Percentiles rank a stretch among this genome's conserved stretches.
Conservation (phyloP, 495 filamentous ascomycete genomes). For the Aspergillus sclerotiicarbonarius region DNA sequence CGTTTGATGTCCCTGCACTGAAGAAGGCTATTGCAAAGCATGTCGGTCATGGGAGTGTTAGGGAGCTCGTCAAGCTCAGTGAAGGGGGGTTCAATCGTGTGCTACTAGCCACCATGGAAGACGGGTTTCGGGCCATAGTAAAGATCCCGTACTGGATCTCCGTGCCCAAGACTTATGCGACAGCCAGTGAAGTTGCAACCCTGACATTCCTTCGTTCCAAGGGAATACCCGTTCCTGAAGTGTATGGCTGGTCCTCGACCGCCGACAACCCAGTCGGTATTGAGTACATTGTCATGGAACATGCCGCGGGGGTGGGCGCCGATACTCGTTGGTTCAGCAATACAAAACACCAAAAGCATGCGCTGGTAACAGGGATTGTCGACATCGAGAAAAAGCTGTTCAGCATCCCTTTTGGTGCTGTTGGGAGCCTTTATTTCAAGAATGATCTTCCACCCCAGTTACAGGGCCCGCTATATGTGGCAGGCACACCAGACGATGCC, state of each 20-base stretch:
- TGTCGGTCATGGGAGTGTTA: constrained; percentile 18
- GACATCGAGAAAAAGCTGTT: constrained; percentile 27
- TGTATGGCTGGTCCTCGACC: constrained; percentile 17
- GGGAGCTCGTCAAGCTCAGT: constrained; percentile 21
- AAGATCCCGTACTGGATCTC: constrained; percentile 26
- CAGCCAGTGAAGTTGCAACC: constrained; percentile 41
- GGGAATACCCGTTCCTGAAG: constrained; percentile 23
- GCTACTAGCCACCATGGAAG: constrained; percentile 25
- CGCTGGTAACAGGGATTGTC: constrained; percentile 23
- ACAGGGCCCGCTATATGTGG: not conserved
- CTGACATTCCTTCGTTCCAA: constrained; percentile 27
- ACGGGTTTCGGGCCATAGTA: constrained; percentile 24
- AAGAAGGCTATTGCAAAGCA: constrained; percentile 13
- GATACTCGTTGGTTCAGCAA: constrained; percentile 15
- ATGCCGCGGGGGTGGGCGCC: constrained; percentile 9
- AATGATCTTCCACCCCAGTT: constrained; percentile 14
- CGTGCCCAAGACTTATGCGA: constrained; percentile 22
- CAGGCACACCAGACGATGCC: not conserved
- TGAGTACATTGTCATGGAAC: constrained; percentile 25
- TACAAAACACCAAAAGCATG: constrained; percentile 17
- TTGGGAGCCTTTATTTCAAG: constrained; percentile 28
- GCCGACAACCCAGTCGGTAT: constrained; percentile 15
- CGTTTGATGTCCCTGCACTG: constrained; percentile 23
- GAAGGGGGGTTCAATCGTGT: constrained; percentile 33
- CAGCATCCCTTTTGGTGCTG: constrained; percentile 16